Evolutionary conservation across 1,139 yeast species (phyloP).

Genomic region (Blastobotrys buckinghamii): DNA sequence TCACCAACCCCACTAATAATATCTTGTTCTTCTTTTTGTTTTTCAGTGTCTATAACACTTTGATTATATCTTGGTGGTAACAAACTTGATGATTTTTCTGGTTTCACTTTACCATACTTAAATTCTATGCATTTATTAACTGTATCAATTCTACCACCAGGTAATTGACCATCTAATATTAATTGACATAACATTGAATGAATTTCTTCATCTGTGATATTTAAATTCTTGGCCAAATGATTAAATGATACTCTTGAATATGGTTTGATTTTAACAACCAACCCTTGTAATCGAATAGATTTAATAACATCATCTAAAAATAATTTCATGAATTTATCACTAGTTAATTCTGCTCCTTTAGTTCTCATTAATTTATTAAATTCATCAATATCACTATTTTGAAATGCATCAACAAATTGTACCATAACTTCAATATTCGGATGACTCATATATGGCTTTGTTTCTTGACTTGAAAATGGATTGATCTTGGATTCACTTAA

Average conservation of each 20-base stretch:
- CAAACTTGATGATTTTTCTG: not conserved
- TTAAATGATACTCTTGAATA: constrained; percentile 34
- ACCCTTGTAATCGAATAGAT: constrained; percentile 32
- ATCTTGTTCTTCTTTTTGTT: constrained; percentile 17
- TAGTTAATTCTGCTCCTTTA: constrained; percentile 25
- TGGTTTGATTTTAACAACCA: constrained; percentile 37
- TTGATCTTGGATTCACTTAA: constrained; percentile 58
- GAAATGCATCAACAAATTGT: constrained; percentile 36
- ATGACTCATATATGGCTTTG: constrained; percentile 39
- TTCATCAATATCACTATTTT: constrained; percentile 34
- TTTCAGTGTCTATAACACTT: constrained; percentile 14
- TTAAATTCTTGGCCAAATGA: constrained; percentile 29
- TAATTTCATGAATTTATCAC: constrained; percentile 26
- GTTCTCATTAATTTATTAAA: constrained; percentile 31
- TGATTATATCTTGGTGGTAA: constrained; percentile 16
- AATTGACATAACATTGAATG: constrained; percentile 40
- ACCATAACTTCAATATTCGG: constrained; percentile 36
- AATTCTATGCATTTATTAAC: constrained; percentile 15
- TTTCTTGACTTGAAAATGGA: constrained; percentile 53
- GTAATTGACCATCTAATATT: constrained; percentile 42
- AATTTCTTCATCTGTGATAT: constrained; percentile 32
- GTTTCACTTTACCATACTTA: constrained; percentile 4
- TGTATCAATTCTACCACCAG: constrained; percentile 41
- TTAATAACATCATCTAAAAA: constrained; percentile 32
- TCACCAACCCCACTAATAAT: constrained; percentile 13